Evolutionary conservation across 345 rosid genomes (phyloP).

Genomic region (Salix koriyanagi): DNA sequence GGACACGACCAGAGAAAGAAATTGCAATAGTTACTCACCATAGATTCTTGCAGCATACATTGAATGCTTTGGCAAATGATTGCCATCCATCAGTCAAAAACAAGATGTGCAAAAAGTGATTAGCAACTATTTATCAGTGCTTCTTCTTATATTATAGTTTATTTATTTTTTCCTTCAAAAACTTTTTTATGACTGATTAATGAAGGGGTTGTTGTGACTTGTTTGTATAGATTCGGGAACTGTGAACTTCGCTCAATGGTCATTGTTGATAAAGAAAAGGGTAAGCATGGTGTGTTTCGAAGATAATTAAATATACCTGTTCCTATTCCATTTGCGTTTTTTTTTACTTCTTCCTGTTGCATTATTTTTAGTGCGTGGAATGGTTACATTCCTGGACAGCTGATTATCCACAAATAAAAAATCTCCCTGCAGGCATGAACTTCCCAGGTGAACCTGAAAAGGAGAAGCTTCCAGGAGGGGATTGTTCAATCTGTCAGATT

Average conservation of each 20-base stretch:
- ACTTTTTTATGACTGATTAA: neutral
- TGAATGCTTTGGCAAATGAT: slow-evolving; percentile 42
- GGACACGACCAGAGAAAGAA: slow-evolving; percentile 74
- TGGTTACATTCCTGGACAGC: too few species aligned
- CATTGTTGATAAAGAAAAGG: slow-evolving; percentile 34
- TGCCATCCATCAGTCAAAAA: slow-evolving; percentile 14
- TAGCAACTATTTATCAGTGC: neutral
- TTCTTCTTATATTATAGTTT: too few species aligned
- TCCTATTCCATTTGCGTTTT: neutral
- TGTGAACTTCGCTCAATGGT: slow-evolving; percentile 57
- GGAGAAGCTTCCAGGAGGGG: neutral
- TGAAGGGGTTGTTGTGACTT: neutral
- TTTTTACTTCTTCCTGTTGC: neutral
- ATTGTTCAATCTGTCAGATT: neutral
- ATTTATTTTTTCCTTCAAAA: too few species aligned
- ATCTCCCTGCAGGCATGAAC: too few species aligned
- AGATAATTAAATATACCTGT: neutral
- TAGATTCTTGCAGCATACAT: slow-evolving; percentile 53
- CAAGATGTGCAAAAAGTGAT: slow-evolving; percentile 37
- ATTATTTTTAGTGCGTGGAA: too few species aligned
- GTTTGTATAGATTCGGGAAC: slow-evolving; percentile 41
- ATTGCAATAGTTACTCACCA: slow-evolving; percentile 77
- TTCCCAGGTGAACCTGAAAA: too few species aligned
- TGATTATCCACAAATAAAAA: too few species aligned
- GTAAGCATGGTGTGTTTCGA: slow-evolving; percentile 13